Evolutionary conservation across 441 rosid species (phyloP), one percentile per base, ranked within the genome.

Genomic region (Aleurites moluccanus): DNA sequence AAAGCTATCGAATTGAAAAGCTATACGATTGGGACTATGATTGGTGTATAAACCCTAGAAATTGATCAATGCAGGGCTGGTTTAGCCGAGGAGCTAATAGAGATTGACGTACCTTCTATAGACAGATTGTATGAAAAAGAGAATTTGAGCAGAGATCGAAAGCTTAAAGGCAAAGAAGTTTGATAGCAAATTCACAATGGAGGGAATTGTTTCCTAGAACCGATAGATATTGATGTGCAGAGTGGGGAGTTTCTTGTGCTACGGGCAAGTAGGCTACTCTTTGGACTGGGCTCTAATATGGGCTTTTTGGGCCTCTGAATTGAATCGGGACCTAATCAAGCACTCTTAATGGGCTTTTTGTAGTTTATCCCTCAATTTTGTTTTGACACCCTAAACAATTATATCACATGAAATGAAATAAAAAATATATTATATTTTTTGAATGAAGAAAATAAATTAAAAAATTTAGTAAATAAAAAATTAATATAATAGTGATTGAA

Each of bases 11-110:
- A 25, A 23, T 70, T 42, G 65, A 35, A 53, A 38, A 40, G 6
- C 49, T 3, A n/a, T 8, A 40, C 11, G 16, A 64, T 64, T 9
- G 15, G 7, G 15, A n/a, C 27, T 40, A 27, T 0, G 27, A 64
- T 64, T 55, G 63, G 35, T 21, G 25, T 15, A 55, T 16, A 57
- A 70, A 70, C 35, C 65, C 74, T 70, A 40, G 25, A 57, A 70
- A 14, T 57, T 20, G 55, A 57, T 57, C 55, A 42, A 70, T 57
- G 74, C 65, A 70, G 7, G 8, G 33, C 3, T 42, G 27, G 16
- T 25, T 57, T 13, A 23, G 21, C 11, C 35, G 3, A 56, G 30
- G 3, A 56, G 13, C 7, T 13, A 1, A 55, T 28, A 14, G 64
- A 27, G 38, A 25, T 15, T 8, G 21, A 23, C 65, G 1, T 3